Evolutionary conservation across 805 yeast genomes (phyloP).

Genomic region (Teunomyces stri): DNA sequence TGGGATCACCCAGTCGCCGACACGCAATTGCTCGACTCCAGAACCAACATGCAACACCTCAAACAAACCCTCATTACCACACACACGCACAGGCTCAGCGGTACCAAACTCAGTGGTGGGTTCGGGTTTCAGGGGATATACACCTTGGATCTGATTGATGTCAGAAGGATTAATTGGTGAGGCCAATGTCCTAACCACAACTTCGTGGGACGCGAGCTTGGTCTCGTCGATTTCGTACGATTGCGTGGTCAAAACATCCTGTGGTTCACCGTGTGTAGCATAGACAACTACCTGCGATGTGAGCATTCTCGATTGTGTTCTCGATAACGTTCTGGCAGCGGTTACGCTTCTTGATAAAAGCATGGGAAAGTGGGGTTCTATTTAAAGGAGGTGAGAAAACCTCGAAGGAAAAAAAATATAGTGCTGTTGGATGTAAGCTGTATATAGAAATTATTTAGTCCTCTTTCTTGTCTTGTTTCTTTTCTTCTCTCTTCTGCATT

Average conservation of each 20-base stretch:
- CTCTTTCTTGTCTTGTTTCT: constrained; percentile 7
- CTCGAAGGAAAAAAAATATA: no score
- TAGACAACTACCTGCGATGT: constrained; percentile 69
- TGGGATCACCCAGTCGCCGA: constrained; percentile 91
- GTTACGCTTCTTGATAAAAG: background rate
- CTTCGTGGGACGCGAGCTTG: constrained; percentile 35
- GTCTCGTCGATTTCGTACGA: constrained; percentile 48
- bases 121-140: constrained; percentile 46
- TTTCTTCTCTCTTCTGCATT: constrained; percentile 8
- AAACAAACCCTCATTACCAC: constrained; percentile 93
- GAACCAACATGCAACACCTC: constrained; percentile 75
- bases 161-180: constrained; percentile 46
- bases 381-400: no score
- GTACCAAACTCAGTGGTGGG: constrained; percentile 56
- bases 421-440: no score
- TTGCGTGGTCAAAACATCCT: constrained; percentile 52
- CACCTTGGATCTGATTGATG: constrained; percentile 47
- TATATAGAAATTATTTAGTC: background rate
- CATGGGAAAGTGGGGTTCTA: background rate
- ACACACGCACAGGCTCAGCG: constrained; percentile 68
- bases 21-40: constrained; percentile 42
- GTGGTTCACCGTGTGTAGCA: constrained; percentile 65
- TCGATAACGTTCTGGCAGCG: background rate
- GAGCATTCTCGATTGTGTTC: constrained; percentile 26
- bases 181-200: constrained; percentile 36